Conservation (phyloP, 1,139 yeast species). For the Scheffersomyces titani region DNA sequence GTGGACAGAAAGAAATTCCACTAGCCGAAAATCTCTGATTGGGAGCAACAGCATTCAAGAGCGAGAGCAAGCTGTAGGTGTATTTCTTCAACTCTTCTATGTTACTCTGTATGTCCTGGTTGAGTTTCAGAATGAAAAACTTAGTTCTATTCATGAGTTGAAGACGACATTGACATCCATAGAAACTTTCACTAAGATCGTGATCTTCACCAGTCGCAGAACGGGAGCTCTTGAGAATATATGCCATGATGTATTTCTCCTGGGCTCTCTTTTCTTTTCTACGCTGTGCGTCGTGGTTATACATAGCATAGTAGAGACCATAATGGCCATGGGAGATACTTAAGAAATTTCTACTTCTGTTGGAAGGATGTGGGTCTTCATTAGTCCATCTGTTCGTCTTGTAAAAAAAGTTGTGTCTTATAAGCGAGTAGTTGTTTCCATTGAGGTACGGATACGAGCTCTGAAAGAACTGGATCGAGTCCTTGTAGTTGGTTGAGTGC, state of each 20-base stretch:
- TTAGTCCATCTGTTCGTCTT: constrained; percentile 22
- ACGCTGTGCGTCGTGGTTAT: constrained; percentile 36
- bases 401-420: constrained; percentile 19
- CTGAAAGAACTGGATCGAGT: constrained; percentile 40
- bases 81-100: constrained; percentile 21
- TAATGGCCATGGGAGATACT: constrained; percentile 44
- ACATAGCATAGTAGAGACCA: constrained; percentile 46
- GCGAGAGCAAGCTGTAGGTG: not conserved
- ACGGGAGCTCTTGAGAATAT: not conserved
- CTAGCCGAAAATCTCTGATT: not conserved
- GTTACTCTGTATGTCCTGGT: constrained; percentile 28
- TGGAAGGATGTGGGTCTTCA: constrained; percentile 36
- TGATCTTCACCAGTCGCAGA: not conserved
- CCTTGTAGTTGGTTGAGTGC: constrained; percentile 16
- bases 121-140: constrained; percentile 32
- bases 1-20: not conserved
- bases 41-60: constrained; percentile 1
- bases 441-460: constrained; percentile 39
- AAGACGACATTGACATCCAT: not conserved
- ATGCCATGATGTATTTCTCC: not conserved
- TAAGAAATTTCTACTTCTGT: constrained; percentile 23
- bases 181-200: not conserved
- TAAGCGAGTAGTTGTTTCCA: constrained; percentile 19
- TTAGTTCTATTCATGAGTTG: constrained; percentile 9
- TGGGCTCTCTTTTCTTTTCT: not conserved